These are phyloP conservation scores for Cytospora piceae DNA, from an alignment of 2,329 filamentous ascomycete genomes.

Conservation along the genomic window DNA sequence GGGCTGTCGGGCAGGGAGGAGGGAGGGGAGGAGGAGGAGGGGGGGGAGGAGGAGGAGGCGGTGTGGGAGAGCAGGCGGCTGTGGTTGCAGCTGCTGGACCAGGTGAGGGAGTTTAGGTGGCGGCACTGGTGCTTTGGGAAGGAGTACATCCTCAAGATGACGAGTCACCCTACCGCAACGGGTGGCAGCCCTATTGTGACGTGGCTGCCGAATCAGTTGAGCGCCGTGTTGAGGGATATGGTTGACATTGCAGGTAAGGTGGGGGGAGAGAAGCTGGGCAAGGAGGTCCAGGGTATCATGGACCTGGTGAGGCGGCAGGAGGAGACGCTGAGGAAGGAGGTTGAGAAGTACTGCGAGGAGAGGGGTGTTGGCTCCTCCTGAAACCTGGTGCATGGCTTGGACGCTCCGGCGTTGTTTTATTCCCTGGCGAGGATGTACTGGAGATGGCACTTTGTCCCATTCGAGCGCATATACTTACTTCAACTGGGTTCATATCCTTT, in stretches of 20 bases:
- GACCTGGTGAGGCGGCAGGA: slow-evolving; percentile 66
- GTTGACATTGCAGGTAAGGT: slow-evolving; percentile 53
- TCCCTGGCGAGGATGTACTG: background rate
- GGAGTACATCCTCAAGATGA: slow-evolving; percentile 83
- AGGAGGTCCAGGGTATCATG: slow-evolving; percentile 64
- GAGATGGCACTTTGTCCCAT: background rate
- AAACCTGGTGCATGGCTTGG: background rate
- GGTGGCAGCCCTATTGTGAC: slow-evolving; percentile 83
- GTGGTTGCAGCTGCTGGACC: slow-evolving; percentile 69
- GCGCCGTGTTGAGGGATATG: slow-evolving; percentile 76
- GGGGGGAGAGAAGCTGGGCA: slow-evolving; percentile 50
- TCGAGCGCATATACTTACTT: slow-evolving; percentile 3
- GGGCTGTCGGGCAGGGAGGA: slow-evolving; percentile 30
- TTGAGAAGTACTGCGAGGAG: slow-evolving; percentile 73
- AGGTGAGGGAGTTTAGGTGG: slow-evolving; percentile 82
- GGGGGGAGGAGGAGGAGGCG: slow-evolving; percentile 43
- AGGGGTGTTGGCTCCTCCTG: slow-evolving; percentile 46
- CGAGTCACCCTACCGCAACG: slow-evolving; percentile 75
- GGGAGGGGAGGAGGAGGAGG: slow-evolving; percentile 40
- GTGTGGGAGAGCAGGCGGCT: slow-evolving; percentile 60
- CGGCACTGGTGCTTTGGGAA: slow-evolving; percentile 84
- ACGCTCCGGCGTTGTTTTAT: background rate
- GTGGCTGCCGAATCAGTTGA: slow-evolving; percentile 81
- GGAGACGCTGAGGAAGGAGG: slow-evolving; percentile 71
- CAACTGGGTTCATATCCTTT: background rate